Evolutionary conservation across 768 basidiomycete species (phyloP).

Genomic region (Podaxis mareebaensis): DNA sequence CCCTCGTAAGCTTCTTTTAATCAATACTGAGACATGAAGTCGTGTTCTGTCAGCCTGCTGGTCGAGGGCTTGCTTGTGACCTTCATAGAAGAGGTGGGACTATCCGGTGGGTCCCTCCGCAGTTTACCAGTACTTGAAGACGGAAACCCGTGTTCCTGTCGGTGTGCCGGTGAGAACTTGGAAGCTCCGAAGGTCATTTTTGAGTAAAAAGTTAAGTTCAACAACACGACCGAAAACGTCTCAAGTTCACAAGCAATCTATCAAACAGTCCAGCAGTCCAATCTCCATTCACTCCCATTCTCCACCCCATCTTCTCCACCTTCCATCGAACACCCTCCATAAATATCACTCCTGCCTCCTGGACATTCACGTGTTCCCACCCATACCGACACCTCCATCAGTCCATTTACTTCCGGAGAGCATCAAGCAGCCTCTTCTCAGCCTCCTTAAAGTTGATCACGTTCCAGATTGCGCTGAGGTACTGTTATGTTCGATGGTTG

Average conservation of each 20-base stretch:
- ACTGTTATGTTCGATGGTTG: conserved; percentile 41
- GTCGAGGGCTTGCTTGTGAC: no score
- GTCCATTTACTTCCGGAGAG: conserved; percentile 17
- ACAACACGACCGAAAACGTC: neutral
- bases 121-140: no score
- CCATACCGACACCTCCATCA: neutral
- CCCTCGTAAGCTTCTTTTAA: no score
- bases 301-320: neutral
- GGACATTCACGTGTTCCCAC: neutral
- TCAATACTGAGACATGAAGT: no score
- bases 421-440: conserved; percentile 46
- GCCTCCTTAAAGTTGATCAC: conserved; percentile 92
- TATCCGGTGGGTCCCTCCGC: no score
- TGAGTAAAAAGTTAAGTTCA: neutral
- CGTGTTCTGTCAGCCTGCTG: no score
- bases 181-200: neutral
- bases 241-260: neutral
- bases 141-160: no score
- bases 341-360: neutral
- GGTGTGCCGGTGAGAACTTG: no score
- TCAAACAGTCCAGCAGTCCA: neutral
- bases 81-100: no score
- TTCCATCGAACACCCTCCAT: neutral
- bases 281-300: neutral
- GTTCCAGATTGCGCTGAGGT: conserved; percentile 87